phyloP scores from a whole-genome alignment of 331 rosid species.

The Cucumis variabilis region DNA sequence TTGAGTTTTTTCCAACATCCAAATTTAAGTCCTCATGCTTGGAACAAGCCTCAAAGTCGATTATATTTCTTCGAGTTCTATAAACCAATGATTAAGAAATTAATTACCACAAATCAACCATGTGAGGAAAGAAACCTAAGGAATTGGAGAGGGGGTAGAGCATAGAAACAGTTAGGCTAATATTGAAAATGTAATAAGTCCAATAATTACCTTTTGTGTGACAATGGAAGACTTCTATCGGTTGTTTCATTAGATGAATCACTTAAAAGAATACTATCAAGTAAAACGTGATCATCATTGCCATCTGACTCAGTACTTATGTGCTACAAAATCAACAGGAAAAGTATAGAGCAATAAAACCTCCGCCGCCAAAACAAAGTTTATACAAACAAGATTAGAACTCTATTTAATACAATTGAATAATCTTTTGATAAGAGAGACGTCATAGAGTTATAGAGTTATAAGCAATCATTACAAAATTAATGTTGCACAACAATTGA shows the following conservation, averaged over 20 bases:
- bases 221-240: conserved; percentile 55
- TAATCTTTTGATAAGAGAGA: not conserved
- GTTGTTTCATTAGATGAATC: conserved; percentile 50
- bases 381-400: conserved; percentile 2
- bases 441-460: not conserved
- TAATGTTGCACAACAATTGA: not conserved
- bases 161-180: too few relatives aligned
- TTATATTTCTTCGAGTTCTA: conserved; percentile 62
- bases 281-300: conserved; percentile 54
- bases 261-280: conserved; percentile 52
- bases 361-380: conserved; percentile 1
- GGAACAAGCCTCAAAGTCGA: conserved; percentile 94
- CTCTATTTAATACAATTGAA: not conserved
- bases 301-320: conserved; percentile 53
- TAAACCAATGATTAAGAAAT: conserved; percentile 32
- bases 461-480: conserved; percentile 7
- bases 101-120: conserved; percentile 3
- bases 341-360: conserved; percentile 26
- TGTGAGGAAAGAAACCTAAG: conserved; percentile 12
- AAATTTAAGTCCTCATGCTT: conserved; percentile 94
- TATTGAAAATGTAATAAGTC: not conserved
- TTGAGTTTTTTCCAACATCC: conserved; percentile 69
- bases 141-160: too few relatives aligned
- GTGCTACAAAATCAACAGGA: conserved; percentile 57
- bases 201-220: conserved; percentile 59